phyloP scores from a whole-genome alignment of 2,329 filamentous ascomycete species.

The Chrysosporium keratinophilum region DNA sequence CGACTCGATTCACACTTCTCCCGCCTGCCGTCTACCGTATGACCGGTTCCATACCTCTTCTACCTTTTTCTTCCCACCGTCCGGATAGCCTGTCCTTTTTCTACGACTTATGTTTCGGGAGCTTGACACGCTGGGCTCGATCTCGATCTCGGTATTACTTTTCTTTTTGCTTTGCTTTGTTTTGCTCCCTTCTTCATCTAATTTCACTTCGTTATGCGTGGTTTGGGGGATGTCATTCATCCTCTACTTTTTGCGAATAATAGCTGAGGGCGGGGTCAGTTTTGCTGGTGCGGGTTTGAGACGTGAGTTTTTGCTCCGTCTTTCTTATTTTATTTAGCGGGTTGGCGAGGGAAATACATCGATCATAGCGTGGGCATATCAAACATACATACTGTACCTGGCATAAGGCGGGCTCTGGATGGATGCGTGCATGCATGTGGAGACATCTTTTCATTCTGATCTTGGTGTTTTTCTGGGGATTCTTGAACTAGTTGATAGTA shows the following conservation, averaged over 20 bases:
- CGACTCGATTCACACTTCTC: too few species aligned
- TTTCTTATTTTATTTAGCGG: not conserved
- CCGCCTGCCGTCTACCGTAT: too few species aligned
- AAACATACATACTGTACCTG: not conserved
- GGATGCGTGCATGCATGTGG: not conserved
- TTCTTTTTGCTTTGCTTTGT: too few species aligned
- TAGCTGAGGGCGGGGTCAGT: too few species aligned
- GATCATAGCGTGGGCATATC: conserved; percentile 5
- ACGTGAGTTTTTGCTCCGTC: not conserved
- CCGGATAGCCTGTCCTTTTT: not conserved
- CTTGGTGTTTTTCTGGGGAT: too few species aligned
- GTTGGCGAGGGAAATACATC: not conserved
- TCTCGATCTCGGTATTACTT: not conserved
- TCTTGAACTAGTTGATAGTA: too few species aligned
- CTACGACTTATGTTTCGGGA: not conserved
- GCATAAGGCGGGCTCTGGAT: not conserved
- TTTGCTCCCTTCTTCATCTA: not conserved
- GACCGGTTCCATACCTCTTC: too few species aligned
- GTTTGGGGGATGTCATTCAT: not conserved
- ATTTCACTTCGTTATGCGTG: not conserved
- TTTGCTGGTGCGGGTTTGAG: too few species aligned
- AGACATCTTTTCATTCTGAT: not conserved
- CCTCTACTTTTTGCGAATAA: not conserved
- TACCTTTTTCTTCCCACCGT: not conserved
- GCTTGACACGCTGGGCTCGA: not conserved